Evolutionary conservation across 345 rosid genomes (phyloP).

Genomic region (Camelina neglecta): DNA sequence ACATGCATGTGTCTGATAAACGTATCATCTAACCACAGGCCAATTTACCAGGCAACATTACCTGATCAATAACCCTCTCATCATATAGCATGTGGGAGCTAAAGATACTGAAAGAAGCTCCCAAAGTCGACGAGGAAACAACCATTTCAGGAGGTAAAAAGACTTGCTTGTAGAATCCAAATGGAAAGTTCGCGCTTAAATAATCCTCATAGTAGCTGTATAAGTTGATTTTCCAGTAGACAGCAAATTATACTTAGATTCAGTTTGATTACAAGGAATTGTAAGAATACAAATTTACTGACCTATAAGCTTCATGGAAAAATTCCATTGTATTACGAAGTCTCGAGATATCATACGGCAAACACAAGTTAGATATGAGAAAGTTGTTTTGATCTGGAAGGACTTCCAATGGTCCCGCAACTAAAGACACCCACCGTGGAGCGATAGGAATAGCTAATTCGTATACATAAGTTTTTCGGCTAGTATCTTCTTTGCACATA

Average conservation of each 20-base stretch:
- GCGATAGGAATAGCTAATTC: conserved; percentile 80
- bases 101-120: conserved; percentile 83
- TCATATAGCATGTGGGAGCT: conserved; percentile 86
- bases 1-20: background rate
- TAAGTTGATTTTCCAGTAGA: conserved; percentile 41
- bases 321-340: conserved; percentile 80
- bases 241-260: conserved; percentile 5
- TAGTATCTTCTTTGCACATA: conserved; percentile 87
- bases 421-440: conserved; percentile 88
- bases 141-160: conserved; percentile 90
- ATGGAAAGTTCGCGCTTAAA: conserved; percentile 86
- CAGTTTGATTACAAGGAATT: conserved; percentile 25
- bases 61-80: conserved; percentile 94
- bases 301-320: conserved; percentile 93
- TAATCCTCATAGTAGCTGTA: conserved; percentile 90
- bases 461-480: conserved; percentile 82
- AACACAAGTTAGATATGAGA: conserved; percentile 82
- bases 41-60: conserved; percentile 38
- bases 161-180: conserved; percentile 90
- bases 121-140: conserved; percentile 67
- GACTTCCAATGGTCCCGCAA: conserved; percentile 86
- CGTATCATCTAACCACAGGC: conserved; percentile 8
- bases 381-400: conserved; percentile 69
- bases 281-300: conserved; percentile 35
- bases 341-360: conserved; percentile 60